Conservation (phyloP, 805 yeast species). For the Huiozyma naganishii region DNA sequence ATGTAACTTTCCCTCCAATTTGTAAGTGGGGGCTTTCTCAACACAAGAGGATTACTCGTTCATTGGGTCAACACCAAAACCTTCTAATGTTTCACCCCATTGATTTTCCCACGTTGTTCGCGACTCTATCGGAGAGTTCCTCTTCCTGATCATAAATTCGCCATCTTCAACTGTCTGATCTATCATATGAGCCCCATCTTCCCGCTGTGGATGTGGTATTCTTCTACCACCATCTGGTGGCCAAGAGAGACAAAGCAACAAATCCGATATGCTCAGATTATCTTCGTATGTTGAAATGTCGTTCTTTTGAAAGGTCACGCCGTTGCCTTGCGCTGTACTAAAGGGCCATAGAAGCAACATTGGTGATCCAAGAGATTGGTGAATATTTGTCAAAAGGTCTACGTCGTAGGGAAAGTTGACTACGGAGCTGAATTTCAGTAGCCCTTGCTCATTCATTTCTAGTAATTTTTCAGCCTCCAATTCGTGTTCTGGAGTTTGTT, state of each 20-base stretch:
- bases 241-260: conserved; percentile 70
- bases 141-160: conserved; percentile 25
- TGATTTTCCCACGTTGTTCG: conserved; percentile 58
- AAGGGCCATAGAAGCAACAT: conserved; percentile 64
- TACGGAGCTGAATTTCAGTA: conserved; percentile 48
- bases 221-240: conserved; percentile 72
- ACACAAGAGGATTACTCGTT: no score
- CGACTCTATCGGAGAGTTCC: conserved; percentile 24
- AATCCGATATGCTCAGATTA: conserved; percentile 30
- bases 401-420: conserved; percentile 75
- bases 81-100: conserved; percentile 74
- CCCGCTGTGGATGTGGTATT: background rate
- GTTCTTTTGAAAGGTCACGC: conserved; percentile 45
- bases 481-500: conserved; percentile 7
- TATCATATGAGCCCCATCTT: conserved; percentile 1
- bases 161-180: conserved; percentile 16
- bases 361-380: conserved; percentile 46
- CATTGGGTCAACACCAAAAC: conserved; percentile 70
- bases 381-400: conserved; percentile 46
- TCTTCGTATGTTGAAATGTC: conserved; percentile 35
- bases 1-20: no score
- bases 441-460: conserved; percentile 3
- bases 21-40: no score
- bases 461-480: conserved; percentile 9
- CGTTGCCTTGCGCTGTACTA: conserved; percentile 51